These are phyloP conservation scores for Ceratobasidium theobromae DNA, from an alignment of 1,284 basidiomycete species.

Conservation along the genomic window DNA sequence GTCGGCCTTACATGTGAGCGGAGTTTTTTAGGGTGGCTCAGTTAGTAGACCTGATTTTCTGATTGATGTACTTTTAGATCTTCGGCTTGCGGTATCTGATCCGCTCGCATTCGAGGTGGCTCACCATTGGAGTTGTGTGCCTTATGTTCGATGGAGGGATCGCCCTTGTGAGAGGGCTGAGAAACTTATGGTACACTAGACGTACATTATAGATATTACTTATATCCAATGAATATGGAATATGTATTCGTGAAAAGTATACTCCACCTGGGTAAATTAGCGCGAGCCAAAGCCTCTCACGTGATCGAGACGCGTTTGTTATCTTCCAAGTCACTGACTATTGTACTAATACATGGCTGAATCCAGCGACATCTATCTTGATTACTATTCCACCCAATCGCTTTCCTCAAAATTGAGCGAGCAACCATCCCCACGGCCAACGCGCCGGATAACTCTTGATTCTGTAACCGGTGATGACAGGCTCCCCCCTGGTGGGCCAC, in stretches of 20 bases:
- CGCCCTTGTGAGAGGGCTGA: background rate
- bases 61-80: background rate
- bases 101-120: constrained; percentile 23
- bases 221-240: too few species aligned
- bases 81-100: constrained; percentile 24
- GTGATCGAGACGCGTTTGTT: background rate
- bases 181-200: background rate
- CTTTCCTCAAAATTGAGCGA: background rate
- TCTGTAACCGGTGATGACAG: background rate
- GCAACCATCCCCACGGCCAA: background rate
- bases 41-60: background rate
- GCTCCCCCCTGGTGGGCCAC: constrained; percentile 4
- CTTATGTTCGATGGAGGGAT: constrained; percentile 24
- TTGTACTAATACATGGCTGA: too few species aligned
- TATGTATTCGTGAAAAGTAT: too few species aligned
- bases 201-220: background rate
- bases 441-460: background rate
- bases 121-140: constrained; percentile 20
- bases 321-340: background rate
- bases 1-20: constrained; percentile 44
- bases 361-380: constrained; percentile 12
- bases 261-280: too few species aligned
- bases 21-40: background rate
- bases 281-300: background rate
- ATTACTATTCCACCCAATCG: constrained; percentile 8